A percentile compares a stretch with the other conserved stretches of the same genome.
These are phyloP conservation scores for Leptographium lundbergii DNA, from an alignment of 2,329 filamentous ascomycete species.

Conservation along the genomic window DNA sequence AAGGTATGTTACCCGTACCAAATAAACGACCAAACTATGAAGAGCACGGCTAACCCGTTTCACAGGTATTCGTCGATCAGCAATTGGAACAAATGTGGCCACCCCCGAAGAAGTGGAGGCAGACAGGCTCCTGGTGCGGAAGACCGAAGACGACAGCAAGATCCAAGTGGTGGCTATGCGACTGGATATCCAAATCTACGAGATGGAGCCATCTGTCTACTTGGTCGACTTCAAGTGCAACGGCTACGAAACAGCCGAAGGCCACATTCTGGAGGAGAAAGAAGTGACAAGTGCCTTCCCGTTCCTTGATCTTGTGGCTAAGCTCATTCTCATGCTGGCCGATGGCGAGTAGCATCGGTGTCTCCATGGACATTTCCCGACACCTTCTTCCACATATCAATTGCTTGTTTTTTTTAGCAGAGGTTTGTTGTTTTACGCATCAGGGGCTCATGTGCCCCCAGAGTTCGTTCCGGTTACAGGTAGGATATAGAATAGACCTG, in stretches of 20 bases:
- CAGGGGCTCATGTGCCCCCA: neutral
- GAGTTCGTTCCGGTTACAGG: neutral
- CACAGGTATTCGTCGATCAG: slow-evolving; percentile 27
- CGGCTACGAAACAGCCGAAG: slow-evolving; percentile 73
- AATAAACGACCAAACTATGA: neutral
- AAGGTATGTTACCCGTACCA: slow-evolving; percentile 36
- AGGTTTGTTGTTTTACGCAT: neutral
- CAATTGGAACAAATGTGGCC: slow-evolving; percentile 19
- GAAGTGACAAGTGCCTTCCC: slow-evolving; percentile 91
- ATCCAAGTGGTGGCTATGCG: slow-evolving; percentile 78
- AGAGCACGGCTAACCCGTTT: neutral
- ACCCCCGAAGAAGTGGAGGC: slow-evolving; percentile 21
- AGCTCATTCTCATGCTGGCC: slow-evolving; percentile 84
- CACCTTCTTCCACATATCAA: neutral
- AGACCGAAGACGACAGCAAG: slow-evolving; percentile 28
- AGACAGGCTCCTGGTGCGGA: slow-evolving; percentile 28
- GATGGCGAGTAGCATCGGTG: slow-evolving; percentile 48
- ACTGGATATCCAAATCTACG: slow-evolving; percentile 91
- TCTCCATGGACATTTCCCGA: neutral
- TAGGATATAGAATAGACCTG: neutral
- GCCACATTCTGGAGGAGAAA: slow-evolving; percentile 75
- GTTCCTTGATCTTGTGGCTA: slow-evolving; percentile 85
- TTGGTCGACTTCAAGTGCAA: slow-evolving; percentile 98
- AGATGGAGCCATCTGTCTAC: slow-evolving; percentile 84
- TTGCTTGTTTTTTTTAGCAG: neutral